Percentiles rank a stretch among this genome's conserved stretches.
Conservation (phyloP, 169 alveolate species). For the Plasmodium yoelii region DNA sequence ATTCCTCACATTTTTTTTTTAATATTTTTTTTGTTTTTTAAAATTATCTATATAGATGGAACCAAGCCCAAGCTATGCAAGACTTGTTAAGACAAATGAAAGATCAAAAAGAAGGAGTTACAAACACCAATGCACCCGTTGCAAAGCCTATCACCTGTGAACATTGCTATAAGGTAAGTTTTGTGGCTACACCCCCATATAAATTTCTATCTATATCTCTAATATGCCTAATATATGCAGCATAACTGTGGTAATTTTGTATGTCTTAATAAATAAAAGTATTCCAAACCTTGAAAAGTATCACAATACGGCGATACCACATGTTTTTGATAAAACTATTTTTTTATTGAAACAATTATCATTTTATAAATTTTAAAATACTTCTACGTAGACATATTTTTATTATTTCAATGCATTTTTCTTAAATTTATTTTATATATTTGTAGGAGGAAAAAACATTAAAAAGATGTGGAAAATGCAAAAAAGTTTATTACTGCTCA, state of each 20-base stretch:
- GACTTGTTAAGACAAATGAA: constrained; percentile 69
- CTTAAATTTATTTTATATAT: no score
- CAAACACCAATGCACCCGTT: constrained; percentile 4
- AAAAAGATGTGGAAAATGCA: constrained; percentile 89
- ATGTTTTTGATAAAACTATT: no score
- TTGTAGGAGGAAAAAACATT: constrained; percentile 45
- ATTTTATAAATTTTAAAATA: no score
- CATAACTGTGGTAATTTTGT: no score
- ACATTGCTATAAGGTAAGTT: constrained; percentile 48
- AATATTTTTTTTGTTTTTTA: constrained; percentile 1
- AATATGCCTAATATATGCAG: no score
- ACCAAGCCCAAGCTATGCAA: constrained; percentile 77
- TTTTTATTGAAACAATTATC: no score
- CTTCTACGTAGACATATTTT: no score
- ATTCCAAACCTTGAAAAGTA: no score
- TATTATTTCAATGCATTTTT: no score
- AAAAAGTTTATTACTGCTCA: constrained; percentile 90
- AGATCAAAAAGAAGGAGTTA: constrained; percentile 56
- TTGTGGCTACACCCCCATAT: background rate
- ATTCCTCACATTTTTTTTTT: background rate
- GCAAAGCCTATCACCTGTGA: constrained; percentile 43
- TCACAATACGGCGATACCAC: no score
- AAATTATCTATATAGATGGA: constrained; percentile 25
- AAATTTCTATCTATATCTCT: no score
- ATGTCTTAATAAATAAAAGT: no score